Conservation (phyloP, 805 yeast species). For the Ogataea populi-albae region DNA sequence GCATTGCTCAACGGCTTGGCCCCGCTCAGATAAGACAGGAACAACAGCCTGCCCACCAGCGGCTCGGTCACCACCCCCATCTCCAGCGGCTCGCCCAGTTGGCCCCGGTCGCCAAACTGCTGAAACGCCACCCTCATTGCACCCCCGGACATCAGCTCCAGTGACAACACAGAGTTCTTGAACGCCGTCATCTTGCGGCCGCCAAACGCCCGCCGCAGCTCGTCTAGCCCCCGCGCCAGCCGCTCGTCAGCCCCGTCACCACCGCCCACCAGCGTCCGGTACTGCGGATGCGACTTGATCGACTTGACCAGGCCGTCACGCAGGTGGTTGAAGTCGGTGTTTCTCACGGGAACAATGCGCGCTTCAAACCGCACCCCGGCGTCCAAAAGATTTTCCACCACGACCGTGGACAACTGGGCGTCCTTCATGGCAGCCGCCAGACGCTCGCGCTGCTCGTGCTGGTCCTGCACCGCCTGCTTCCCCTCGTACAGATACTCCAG, state of each 20-base stretch:
- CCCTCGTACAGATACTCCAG: constrained; percentile 32
- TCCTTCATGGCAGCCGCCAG: constrained; percentile 47
- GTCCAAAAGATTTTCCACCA: constrained; percentile 57
- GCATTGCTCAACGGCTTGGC: constrained; percentile 61
- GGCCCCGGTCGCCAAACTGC: constrained; percentile 36
- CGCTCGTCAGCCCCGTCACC: constrained; percentile 39
- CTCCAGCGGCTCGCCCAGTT: constrained; percentile 22
- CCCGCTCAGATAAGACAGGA: constrained; percentile 75
- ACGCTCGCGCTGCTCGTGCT: constrained; percentile 37
- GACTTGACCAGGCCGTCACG: constrained; percentile 87
- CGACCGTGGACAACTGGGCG: constrained; percentile 46
- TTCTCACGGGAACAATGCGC: constrained; percentile 81
- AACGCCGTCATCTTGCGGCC: constrained; percentile 68
- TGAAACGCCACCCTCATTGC: constrained; percentile 43
- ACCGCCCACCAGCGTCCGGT: constrained; percentile 44
- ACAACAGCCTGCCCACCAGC: constrained; percentile 59
- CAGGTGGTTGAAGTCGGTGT: constrained; percentile 87
- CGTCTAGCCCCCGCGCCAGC: constrained; percentile 51
- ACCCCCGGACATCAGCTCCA: constrained; percentile 54
- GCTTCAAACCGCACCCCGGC: constrained; percentile 62
- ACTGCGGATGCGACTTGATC: constrained; percentile 61
- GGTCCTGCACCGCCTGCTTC: constrained; percentile 7
- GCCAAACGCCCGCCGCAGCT: constrained; percentile 58
- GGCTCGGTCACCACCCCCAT: constrained; percentile 67
- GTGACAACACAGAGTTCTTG: constrained; percentile 62